Percentiles rank a stretch among this genome's conserved stretches.
These are phyloP conservation scores for Pisolithus albus DNA, from an alignment of 768 basidiomycete species.

Conservation along the genomic window DNA sequence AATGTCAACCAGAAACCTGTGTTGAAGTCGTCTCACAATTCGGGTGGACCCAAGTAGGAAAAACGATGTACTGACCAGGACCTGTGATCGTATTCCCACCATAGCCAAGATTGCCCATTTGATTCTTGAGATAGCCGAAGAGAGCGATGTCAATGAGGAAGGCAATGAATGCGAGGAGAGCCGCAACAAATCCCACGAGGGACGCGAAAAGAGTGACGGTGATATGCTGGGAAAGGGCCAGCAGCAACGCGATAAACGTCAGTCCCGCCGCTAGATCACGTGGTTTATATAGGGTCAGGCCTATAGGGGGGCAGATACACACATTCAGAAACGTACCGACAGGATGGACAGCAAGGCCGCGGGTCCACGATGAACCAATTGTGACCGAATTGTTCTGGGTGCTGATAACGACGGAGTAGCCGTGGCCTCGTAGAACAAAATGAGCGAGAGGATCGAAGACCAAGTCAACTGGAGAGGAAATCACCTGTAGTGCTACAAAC, in stretches of 20 bases:
- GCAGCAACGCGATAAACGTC: conserved; percentile 56
- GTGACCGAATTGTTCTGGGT: conserved; percentile 26
- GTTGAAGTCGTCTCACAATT: neutral
- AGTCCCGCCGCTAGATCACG: conserved; percentile 38
- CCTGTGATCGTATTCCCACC: conserved; percentile 47
- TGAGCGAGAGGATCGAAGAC: conserved; percentile 2
- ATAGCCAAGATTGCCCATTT: conserved; percentile 43
- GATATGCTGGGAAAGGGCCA: conserved; percentile 55
- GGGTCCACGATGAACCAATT: conserved; percentile 59
- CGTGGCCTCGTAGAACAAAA: conserved; percentile 36
- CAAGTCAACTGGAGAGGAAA: neutral
- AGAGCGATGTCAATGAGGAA: conserved; percentile 76
- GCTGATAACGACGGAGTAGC: conserved; percentile 46
- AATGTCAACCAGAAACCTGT: conserved; percentile 75
- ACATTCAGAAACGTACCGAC: conserved; percentile 44
- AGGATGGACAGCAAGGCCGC: conserved; percentile 68
- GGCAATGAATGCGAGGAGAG: conserved; percentile 59
- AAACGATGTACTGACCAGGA: conserved; percentile 43
- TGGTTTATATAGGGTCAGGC: conserved; percentile 2
- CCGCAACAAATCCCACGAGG: conserved; percentile 58
- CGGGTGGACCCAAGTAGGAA: neutral
- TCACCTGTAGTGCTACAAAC: conserved; percentile 43
- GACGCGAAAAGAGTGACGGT: conserved; percentile 38
- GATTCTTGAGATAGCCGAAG: conserved; percentile 51
- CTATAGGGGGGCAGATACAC: neutral